Conservation (phyloP, 352 stramenopile genomes). For the Phytophthora pini region DNA sequence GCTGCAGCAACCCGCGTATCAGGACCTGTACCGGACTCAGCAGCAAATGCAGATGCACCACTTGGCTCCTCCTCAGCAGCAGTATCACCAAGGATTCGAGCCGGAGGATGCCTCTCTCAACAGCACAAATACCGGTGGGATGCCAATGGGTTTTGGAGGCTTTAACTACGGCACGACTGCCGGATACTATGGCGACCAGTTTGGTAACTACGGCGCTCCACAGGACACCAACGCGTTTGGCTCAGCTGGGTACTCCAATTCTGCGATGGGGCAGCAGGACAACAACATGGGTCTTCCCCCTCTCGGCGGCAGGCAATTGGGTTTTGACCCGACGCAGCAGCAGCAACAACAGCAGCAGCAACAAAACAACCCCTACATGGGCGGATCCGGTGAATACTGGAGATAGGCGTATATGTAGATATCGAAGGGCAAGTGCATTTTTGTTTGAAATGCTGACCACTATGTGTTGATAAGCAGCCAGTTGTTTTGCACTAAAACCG, state of each 20-base stretch:
- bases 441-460: conserved; percentile 21
- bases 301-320: conserved; percentile 30
- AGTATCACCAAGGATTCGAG: conserved; percentile 67
- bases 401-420: conserved; percentile 34
- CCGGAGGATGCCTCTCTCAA: conserved; percentile 55
- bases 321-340: conserved; percentile 41
- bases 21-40: conserved; percentile 43
- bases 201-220: conserved; percentile 39
- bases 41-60: conserved; percentile 47
- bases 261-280: conserved; percentile 34
- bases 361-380: conserved; percentile 53
- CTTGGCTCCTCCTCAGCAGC: conserved; percentile 38
- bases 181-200: conserved; percentile 47
- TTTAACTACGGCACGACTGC: conserved; percentile 35
- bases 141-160: conserved; percentile 41
- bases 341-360: conserved; percentile 43
- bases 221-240: conserved; percentile 46
- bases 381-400: conserved; percentile 63
- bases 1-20: conserved; percentile 39
- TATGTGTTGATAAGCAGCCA: conserved; percentile 1
- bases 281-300: conserved; percentile 37
- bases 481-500: conserved; percentile 48
- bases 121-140: conserved; percentile 27
- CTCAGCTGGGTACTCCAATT: conserved; percentile 32
- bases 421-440: conserved; percentile 17